A percentile compares a stretch with the other conserved stretches of the same genome.
Evolutionary conservation across 2,329 filamentous ascomycete species (phyloP).

Genomic region (Aspergillus nomiae): DNA sequence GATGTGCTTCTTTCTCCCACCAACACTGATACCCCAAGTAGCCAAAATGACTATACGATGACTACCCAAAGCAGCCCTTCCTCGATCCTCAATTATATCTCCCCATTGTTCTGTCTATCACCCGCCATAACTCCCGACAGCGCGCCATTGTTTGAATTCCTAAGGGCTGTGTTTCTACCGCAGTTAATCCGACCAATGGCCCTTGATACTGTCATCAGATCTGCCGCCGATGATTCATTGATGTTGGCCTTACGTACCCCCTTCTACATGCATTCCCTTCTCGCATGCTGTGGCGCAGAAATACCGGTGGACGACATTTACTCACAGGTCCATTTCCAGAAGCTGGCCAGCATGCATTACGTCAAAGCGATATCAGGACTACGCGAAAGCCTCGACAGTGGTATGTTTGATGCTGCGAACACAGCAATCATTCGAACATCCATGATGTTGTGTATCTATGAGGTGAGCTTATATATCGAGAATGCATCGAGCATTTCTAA

Average conservation of each 20-base stretch:
- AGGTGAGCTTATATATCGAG: constrained; percentile 12
- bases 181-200: constrained; percentile 25
- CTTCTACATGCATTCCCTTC: constrained; percentile 26
- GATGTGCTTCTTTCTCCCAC: not conserved
- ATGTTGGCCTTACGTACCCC: constrained; percentile 15
- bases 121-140: constrained; percentile 10
- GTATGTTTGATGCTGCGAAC: not conserved
- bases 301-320: constrained; percentile 13
- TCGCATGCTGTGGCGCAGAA: constrained; percentile 26
- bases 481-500: not conserved
- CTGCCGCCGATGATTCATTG: constrained; percentile 16
- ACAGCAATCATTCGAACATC: constrained; percentile 20
- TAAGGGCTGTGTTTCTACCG: constrained; percentile 22
- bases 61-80: too few species aligned
- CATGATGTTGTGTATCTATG: constrained; percentile 28
- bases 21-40: not conserved
- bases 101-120: not conserved
- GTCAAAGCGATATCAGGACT: constrained; percentile 17
- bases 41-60: not conserved
- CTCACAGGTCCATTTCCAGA: constrained; percentile 7
- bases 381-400: constrained; percentile 5
- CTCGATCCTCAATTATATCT: not conserved
- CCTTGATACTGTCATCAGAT: constrained; percentile 10
- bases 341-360: constrained; percentile 20
- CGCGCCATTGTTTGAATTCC: constrained; percentile 24